phyloP scores from a whole-genome alignment of 805 yeast genomes.

The Starmerella scarabaei region DNA sequence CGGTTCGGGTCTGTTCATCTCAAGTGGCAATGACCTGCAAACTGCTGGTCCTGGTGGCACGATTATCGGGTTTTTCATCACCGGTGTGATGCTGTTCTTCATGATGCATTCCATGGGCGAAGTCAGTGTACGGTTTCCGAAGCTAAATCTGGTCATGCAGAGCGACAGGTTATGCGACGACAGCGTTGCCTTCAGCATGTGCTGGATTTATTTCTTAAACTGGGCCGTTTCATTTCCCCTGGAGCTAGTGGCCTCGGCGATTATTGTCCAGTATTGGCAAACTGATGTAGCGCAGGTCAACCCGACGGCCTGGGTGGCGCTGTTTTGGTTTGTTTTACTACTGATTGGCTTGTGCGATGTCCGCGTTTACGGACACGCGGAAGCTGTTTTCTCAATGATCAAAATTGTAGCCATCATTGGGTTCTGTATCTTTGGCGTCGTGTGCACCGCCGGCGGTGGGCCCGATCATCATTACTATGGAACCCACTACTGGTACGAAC shows the following conservation, averaged over 20 bases:
- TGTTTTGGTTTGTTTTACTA: conserved; percentile 40
- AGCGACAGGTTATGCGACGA: conserved; percentile 53
- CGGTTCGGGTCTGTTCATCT: conserved; percentile 65
- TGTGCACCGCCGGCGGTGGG: conserved; percentile 44
- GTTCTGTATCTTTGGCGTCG: conserved; percentile 47
- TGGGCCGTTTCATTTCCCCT: conserved; percentile 54
- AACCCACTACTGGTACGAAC: conserved; percentile 46
- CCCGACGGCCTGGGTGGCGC: conserved; percentile 45
- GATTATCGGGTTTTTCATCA: conserved; percentile 43
- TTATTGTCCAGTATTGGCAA: conserved; percentile 44
- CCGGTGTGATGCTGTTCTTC: conserved; percentile 52
- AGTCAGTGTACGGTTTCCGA: conserved; percentile 51
- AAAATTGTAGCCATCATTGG: conserved; percentile 50
- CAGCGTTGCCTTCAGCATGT: conserved; percentile 58
- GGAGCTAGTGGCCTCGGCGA: conserved; percentile 52
- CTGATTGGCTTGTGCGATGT: conserved; percentile 45
- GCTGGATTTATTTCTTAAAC: conserved; percentile 57
- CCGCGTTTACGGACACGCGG: conserved; percentile 53
- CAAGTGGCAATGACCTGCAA: conserved; percentile 46
- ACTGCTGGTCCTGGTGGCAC: conserved; percentile 49
- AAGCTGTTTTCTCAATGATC: conserved; percentile 43
- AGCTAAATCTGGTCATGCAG: conserved; percentile 51
- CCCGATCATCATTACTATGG: conserved; percentile 46
- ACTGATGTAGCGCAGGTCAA: conserved; percentile 30
- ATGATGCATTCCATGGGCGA: conserved; percentile 58